A percentile compares a stretch with the other conserved stretches of the same genome.
phyloP scores from a whole-genome alignment of 2,329 filamentous ascomycete species.

The Alternaria incomplexa region DNA sequence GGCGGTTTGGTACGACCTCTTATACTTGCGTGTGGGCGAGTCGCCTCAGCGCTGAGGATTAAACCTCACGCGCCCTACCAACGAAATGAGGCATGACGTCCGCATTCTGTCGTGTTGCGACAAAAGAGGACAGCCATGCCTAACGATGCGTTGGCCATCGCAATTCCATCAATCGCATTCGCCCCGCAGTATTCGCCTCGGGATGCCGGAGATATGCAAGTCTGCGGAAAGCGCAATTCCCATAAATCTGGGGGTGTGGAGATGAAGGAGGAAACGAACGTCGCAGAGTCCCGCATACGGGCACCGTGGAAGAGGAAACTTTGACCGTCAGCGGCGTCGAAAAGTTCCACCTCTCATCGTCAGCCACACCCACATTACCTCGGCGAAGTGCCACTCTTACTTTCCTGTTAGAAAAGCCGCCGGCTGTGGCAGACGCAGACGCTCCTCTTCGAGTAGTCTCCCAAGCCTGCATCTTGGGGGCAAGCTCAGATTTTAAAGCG shows the following conservation, averaged over 20 bases:
- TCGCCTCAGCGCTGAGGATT: neutral
- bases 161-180: constrained; percentile 9
- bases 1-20: constrained; percentile 12
- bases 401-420: constrained; percentile 5
- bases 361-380: constrained; percentile 11
- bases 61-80: neutral
- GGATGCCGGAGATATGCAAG: neutral
- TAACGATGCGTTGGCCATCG: neutral
- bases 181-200: neutral
- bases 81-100: neutral
- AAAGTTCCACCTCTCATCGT: constrained; percentile 29
- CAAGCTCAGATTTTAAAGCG: constrained; percentile 5
- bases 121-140: constrained; percentile 1
- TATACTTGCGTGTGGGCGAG: neutral
- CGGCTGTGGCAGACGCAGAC: constrained; percentile 4
- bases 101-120: neutral
- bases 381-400: constrained; percentile 4
- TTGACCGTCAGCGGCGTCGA: constrained; percentile 12
- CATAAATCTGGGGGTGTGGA: constrained; percentile 2
- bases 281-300: constrained; percentile 7
- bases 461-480: constrained; percentile 8
- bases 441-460: neutral
- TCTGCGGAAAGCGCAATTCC: neutral
- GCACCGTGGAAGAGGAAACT: constrained; percentile 5
- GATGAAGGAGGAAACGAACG: constrained; percentile 6